Percentiles rank a stretch among this genome's conserved stretches.
Evolutionary conservation across 768 basidiomycete genomes (phyloP).

Genomic region (Psilocybe cubensis): DNA sequence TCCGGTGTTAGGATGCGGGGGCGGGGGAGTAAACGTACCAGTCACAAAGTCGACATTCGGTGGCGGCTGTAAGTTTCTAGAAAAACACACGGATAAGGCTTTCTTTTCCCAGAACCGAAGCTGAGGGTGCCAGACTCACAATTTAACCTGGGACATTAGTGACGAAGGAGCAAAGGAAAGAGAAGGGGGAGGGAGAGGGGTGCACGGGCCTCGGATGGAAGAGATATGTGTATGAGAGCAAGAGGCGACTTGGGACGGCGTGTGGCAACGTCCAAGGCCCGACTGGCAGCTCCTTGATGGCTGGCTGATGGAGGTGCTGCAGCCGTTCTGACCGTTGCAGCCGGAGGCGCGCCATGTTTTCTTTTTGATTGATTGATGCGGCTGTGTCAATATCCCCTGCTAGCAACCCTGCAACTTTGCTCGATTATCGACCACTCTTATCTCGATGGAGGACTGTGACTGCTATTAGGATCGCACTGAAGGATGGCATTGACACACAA

Average conservation of each 20-base stretch:
- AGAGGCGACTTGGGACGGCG: conserved; percentile 12
- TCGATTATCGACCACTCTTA: background rate
- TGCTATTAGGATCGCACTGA: no score
- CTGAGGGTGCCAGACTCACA: conserved; percentile 24
- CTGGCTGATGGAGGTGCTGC: no score
- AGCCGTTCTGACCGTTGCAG: conserved; percentile 15
- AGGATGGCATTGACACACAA: no score
- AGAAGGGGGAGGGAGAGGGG: no score
- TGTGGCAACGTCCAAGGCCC: conserved; percentile 1
- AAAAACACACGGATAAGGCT: conserved; percentile 6
- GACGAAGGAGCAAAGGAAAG: conserved; percentile 14
- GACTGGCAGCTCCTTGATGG: conserved; percentile 8
- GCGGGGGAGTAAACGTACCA: conserved; percentile 46
- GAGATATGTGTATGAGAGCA: conserved; percentile 27
- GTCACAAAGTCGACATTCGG: conserved; percentile 90
- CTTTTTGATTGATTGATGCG: conserved; percentile 13
- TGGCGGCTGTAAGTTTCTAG: conserved; percentile 80
- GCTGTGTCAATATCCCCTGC: conserved; percentile 10
- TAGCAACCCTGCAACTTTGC: background rate
- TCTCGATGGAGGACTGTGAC: no score
- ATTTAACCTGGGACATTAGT: conserved; percentile 39
- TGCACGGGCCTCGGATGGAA: conserved; percentile 14
- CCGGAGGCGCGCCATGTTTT: conserved; percentile 20
- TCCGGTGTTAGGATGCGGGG: background rate
- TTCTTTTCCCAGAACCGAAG: no score